Percentiles rank a stretch among this genome's conserved stretches.
phyloP scores from a whole-genome alignment of 2,329 filamentous ascomycete species.

The Neoascochyta sp. region DNA sequence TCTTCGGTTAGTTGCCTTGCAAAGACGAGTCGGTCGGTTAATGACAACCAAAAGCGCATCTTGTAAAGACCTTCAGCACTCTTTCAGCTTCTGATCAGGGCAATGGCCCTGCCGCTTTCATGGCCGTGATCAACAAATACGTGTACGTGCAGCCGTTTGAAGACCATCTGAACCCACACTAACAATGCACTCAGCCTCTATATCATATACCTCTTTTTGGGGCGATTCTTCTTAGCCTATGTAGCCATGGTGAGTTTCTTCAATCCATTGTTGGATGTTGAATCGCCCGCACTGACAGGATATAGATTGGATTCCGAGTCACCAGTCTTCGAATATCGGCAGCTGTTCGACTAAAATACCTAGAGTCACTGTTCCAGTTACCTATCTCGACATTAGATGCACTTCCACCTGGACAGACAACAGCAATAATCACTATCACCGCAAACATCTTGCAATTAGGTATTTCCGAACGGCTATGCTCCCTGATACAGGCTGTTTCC shows the following conservation, averaged over 20 bases:
- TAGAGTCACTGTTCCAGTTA: constrained; percentile 20
- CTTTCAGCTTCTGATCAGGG: constrained; percentile 3
- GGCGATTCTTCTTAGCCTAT: constrained; percentile 53
- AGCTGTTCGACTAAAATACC: constrained; percentile 22
- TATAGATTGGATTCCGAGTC: constrained; percentile 24
- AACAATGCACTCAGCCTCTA: constrained; percentile 25
- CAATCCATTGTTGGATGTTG: background rate
- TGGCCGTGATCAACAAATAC: constrained; percentile 16
- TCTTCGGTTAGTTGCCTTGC: constrained; percentile 47
- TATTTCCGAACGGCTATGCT: constrained; percentile 26
- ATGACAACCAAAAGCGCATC: constrained; percentile 5
- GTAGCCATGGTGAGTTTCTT: constrained; percentile 48
- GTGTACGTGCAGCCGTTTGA: constrained; percentile 7
- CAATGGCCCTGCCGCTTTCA: constrained; percentile 6
- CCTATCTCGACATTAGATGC: constrained; percentile 24
- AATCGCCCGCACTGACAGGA: no score
- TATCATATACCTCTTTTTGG: constrained; percentile 58
- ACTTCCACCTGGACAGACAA: constrained; percentile 25
- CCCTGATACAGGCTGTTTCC: constrained; percentile 22
- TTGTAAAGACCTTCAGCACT: constrained; percentile 13
- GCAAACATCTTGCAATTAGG: constrained; percentile 26
- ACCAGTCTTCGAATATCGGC: constrained; percentile 26
- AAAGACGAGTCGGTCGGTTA: constrained; percentile 12
- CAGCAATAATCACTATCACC: constrained; percentile 27
- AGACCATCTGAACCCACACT: background rate